phyloP scores from a whole-genome alignment of 768 basidiomycete species.

The Peribolospora baueri region DNA sequence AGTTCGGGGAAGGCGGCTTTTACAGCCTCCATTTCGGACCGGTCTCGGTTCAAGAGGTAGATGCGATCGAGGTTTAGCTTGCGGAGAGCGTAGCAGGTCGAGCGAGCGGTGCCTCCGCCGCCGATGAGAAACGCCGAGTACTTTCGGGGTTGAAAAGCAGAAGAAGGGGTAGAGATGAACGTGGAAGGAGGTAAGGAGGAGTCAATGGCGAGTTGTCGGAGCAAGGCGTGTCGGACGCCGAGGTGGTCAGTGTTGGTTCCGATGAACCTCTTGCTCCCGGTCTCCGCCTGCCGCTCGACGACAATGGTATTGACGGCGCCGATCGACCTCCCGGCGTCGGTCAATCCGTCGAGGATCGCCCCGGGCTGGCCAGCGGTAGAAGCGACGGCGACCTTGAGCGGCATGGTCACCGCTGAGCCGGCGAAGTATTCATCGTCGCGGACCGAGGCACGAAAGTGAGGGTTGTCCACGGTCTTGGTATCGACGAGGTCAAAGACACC shows the following conservation, averaged over 20 bases:
- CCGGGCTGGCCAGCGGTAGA: neutral
- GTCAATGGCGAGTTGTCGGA: neutral
- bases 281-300: neutral
- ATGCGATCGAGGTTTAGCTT: conserved; percentile 2
- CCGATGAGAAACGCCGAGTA: conserved; percentile 2
- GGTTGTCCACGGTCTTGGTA: neutral
- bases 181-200: neutral
- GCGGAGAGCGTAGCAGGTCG: conserved; percentile 3
- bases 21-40: neutral
- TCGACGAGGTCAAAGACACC: neutral
- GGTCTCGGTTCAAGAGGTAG: conserved; percentile 6
- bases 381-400: neutral
- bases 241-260: conserved; percentile 5
- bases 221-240: conserved; percentile 3
- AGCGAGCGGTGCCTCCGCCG: conserved; percentile 1
- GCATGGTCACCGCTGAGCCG: conserved; percentile 5
- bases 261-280: neutral
- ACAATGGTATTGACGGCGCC: conserved; percentile 5
- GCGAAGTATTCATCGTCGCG: neutral
- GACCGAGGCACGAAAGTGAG: neutral
- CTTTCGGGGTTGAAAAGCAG: neutral
- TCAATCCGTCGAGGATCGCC: conserved; percentile 3
- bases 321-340: neutral
- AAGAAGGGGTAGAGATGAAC: neutral
- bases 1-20: neutral